These are phyloP conservation scores for Dryas alaskensis DNA, from an alignment of 306 rosid species.

Conservation along the genomic window DNA sequence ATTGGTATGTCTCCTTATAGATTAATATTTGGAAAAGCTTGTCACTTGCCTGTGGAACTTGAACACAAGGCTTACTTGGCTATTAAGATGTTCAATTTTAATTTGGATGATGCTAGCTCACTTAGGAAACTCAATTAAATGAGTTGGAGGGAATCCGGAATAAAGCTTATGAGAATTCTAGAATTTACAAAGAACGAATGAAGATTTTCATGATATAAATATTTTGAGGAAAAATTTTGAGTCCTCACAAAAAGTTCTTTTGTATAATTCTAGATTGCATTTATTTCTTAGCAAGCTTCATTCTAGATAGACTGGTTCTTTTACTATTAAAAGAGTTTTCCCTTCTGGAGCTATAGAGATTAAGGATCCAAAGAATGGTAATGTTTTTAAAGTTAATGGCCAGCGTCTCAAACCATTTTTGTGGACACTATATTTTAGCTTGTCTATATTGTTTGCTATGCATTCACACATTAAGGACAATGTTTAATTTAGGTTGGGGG, in stretches of 20 bases:
- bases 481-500: no score
- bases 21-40: not conserved
- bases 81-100: not conserved
- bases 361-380: not conserved
- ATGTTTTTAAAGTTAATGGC: not conserved
- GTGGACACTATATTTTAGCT: no score
- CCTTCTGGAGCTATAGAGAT: not conserved
- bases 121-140: not conserved
- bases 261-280: constrained; percentile 2
- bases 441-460: no score
- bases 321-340: not conserved
- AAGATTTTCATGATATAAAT: not conserved
- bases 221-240: not conserved
- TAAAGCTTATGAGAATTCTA: not conserved
- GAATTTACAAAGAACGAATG: not conserved
- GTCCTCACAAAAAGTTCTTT: not conserved
- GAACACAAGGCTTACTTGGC: not conserved
- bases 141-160: not conserved
- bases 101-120: not conserved
- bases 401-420: not conserved
- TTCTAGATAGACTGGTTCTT: not conserved
- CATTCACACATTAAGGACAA: no score
- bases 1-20: not conserved
- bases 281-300: not conserved
- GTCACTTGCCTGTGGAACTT: constrained; percentile 1